These are phyloP conservation scores for Cordyceps cateniannulata DNA, from an alignment of 2,329 filamentous ascomycete species.

Conservation along the genomic window DNA sequence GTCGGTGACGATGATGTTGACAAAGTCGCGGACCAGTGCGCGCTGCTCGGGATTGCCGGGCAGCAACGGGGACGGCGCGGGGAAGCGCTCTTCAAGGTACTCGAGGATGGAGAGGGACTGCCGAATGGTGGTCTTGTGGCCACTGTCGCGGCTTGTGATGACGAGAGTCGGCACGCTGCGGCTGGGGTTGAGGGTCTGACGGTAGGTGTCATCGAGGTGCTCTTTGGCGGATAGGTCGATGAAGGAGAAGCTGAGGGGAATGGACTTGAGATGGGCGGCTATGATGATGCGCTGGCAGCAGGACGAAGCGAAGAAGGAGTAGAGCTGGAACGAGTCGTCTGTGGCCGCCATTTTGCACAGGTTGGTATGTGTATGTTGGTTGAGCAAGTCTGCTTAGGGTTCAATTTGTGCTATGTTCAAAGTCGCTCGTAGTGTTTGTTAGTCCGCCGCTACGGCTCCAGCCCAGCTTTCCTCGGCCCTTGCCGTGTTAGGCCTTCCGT, in stretches of 20 bases:
- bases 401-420: too few species aligned
- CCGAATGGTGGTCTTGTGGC: background rate
- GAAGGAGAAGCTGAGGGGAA: conserved; percentile 1
- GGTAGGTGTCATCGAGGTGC: background rate
- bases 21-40: conserved; percentile 1
- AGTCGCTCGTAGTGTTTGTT: too few species aligned
- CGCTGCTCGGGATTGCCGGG: background rate
- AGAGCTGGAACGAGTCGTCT: background rate
- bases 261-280: conserved; percentile 10
- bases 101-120: conserved; percentile 7
- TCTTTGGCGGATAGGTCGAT: background rate
- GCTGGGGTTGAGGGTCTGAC: background rate
- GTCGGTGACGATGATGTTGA: conserved; percentile 1
- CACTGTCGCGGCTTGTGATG: background rate
- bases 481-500: too few species aligned
- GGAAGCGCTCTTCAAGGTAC: conserved; percentile 10
- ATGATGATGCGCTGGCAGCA: conserved; percentile 9
- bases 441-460: too few species aligned
- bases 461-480: too few species aligned
- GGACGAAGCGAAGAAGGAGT: conserved; percentile 6
- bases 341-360: background rate
- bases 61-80: background rate
- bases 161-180: conserved; percentile 7
- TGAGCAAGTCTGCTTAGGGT: background rate
- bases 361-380: background rate